Conservation (phyloP, 2,329 filamentous ascomycete species). For the Colletotrichum lini region DNA sequence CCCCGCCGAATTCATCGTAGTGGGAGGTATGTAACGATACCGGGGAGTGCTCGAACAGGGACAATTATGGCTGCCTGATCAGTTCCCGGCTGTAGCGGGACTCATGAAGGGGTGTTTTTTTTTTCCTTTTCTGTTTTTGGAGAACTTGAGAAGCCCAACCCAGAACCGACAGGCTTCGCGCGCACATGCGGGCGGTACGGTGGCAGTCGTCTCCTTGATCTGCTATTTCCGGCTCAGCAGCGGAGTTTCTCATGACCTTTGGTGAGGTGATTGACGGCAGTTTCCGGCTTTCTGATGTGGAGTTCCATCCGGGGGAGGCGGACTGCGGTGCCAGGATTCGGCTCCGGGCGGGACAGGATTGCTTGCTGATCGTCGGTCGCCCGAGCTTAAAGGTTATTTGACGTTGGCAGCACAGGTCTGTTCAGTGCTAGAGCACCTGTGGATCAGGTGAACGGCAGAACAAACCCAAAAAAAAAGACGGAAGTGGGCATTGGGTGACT, state of each 20-base stretch:
- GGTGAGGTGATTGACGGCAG: not conserved
- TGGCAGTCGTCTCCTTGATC: not conserved
- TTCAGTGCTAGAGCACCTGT: not conserved
- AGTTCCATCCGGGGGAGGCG: conserved; percentile 31
- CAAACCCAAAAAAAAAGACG: not conserved
- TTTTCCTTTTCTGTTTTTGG: not conserved
- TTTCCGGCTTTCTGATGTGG: conserved; percentile 17
- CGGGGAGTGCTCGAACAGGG: conserved; percentile 6
- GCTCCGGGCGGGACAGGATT: conserved; percentile 24
- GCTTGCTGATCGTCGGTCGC: conserved; percentile 20
- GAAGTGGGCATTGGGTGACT: not conserved
- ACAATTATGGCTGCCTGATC: conserved; percentile 25
- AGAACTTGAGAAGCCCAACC: not conserved
- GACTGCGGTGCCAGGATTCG: conserved; percentile 22
- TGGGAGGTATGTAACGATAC: not conserved
- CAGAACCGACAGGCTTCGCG: not conserved
- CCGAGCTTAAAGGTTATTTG: conserved; percentile 14
- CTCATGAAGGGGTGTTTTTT: too few species aligned
- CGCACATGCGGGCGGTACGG: conserved; percentile 2
- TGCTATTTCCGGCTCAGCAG: conserved; percentile 11
- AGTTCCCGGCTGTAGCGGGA: not conserved
- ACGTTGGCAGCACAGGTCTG: not conserved
- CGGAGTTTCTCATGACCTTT: not conserved
- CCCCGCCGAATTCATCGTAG: not conserved
- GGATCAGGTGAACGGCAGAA: not conserved